Evolutionary conservation across 225 moss, liverwort and hornwort species (phyloP).

Genomic region (Takakia lepidozioides): DNA sequence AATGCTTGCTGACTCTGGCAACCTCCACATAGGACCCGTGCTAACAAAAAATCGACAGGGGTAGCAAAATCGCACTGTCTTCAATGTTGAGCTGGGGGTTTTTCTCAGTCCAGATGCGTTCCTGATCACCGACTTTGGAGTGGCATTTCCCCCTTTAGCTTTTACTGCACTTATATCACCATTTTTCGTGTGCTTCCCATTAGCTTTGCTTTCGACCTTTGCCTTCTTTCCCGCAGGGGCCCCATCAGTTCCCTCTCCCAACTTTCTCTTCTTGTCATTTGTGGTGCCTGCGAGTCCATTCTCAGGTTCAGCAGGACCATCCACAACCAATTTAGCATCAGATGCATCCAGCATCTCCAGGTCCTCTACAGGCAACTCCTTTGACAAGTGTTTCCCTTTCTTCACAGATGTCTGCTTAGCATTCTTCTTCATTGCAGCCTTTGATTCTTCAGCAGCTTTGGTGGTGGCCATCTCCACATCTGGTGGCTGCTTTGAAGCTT

Average conservation of each 20-base stretch:
- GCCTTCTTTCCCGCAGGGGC: slow-evolving; percentile 35
- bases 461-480: no score
- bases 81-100: slow-evolving; percentile 23
- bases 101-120: slow-evolving; percentile 17
- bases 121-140: slow-evolving; percentile 6
- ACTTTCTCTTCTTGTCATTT: slow-evolving; percentile 43
- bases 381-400: slow-evolving; percentile 15
- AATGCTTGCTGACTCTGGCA: no score
- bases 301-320: slow-evolving; percentile 5
- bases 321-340: slow-evolving; percentile 3
- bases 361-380: background rate
- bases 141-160: no score
- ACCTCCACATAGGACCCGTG: no score
- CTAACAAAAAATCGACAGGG: background rate
- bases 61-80: slow-evolving; percentile 15
- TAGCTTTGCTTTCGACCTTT: slow-evolving; percentile 18
- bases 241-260: slow-evolving; percentile 19
- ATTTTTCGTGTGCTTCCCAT: slow-evolving; percentile 15
- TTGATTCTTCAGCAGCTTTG: slow-evolving; percentile 20
- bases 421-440: no score
- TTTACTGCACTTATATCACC: no score
- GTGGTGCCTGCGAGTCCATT: slow-evolving; percentile 11
- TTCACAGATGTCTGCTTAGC: slow-evolving; percentile 15
- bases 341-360: background rate
- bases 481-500: slow-evolving; percentile 3